Evolutionary conservation across 345 rosid species (phyloP), one percentile per base, ranked within the genome.

Genomic region (Eucalyptus camaldulensis): DNA sequence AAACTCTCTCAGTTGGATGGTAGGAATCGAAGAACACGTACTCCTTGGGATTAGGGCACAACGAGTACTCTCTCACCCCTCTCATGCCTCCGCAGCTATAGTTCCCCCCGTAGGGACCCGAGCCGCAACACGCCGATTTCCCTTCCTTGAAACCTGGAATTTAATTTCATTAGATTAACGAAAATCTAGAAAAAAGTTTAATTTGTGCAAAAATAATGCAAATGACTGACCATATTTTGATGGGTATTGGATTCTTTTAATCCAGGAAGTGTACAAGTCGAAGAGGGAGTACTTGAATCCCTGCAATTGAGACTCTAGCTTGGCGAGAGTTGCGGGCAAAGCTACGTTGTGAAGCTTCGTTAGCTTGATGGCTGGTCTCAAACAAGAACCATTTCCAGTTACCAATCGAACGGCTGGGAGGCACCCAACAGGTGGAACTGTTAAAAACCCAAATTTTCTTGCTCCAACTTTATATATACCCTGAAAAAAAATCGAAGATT

Each of bases 111-210:
- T 89, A 88, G 2, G 49, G 49, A 13, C 93, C 92, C 6, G 44
- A 76, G 13, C 93, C 93, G n/a, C 91, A 92, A n/a, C 93, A 91
- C 24, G 92, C 93, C 0, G 24, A 10, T 24, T 87, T 83, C 24
- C 43, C 88, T 10, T 60, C 91, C 80, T 91, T 45, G 60, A 92
- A 91, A 16, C 91, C 92, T 91, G 60, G 16, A 58, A 54, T 60
- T 51, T 47, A 43, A 21, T 50, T 49, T 80, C 45, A 49, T 86
- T 19, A 13, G 9, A 53, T 81, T n/a, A 21, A 25, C 3, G 15
- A 76, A 37, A 33, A 69, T 33, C 44, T 33, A 9, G 80, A 13
- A 22, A 69, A 33, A 3, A 0, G 1, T 33, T 8, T 33, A 17
- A 33, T 8, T 69, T 4, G 24, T 33, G n/a, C 67, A 10, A 87